phyloP scores from a whole-genome alignment of 2,329 filamentous ascomycete species.

The Penicillium sp. region DNA sequence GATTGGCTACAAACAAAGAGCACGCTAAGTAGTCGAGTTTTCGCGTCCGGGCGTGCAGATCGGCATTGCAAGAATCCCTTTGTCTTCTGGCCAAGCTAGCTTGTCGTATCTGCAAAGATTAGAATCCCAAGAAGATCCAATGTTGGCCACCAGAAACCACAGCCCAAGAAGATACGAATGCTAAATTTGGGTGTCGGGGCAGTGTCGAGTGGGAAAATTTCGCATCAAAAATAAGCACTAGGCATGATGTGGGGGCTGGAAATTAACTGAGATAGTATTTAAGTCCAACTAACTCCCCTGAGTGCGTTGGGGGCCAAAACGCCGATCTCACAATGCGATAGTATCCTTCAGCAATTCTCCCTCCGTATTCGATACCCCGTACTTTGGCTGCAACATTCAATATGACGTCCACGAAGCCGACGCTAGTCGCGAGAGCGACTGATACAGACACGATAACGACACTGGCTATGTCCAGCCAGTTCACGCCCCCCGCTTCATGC shows the following conservation, averaged over 20 bases:
- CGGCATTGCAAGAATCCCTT: no score
- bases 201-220: background rate
- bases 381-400: background rate
- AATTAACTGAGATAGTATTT: background rate
- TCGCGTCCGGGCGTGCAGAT: no score
- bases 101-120: no score
- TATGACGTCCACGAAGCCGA: background rate
- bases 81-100: no score
- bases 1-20: no score
- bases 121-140: no score
- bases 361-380: background rate
- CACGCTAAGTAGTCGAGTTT: no score
- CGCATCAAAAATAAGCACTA: background rate
- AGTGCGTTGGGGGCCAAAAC: background rate
- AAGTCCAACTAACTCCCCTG: background rate
- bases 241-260: background rate
- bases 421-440: background rate
- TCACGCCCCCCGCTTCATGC: constrained; percentile 6
- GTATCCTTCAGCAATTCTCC: background rate
- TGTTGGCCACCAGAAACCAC: background rate
- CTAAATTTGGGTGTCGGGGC: background rate
- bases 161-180: background rate
- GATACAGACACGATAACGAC: background rate
- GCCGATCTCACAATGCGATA: background rate
- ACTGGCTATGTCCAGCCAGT: constrained; percentile 2